Evolutionary conservation across 768 basidiomycete species (phyloP), one percentile per base, ranked within the genome.

Genomic region (Podaxis rugospora): DNA sequence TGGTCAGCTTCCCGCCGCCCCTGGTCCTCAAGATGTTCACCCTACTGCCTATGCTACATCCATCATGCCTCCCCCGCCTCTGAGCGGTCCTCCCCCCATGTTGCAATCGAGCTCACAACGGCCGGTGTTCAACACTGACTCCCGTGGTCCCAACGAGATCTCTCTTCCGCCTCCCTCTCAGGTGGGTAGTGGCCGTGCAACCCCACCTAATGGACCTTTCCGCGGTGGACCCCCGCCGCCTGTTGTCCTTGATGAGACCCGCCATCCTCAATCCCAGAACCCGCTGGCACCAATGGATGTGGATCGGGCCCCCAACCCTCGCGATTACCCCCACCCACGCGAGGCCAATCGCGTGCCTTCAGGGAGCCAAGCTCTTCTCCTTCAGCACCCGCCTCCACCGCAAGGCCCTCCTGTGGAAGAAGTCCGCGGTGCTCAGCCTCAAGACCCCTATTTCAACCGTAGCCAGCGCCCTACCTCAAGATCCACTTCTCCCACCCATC

Each of bases 1-100:
- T 14, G 81, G 83, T 7, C 84, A 86, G 52, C 75, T 95, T 5
- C 93, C 90, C 47, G 89, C 92, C 44, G 92, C 95, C 5, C 95
- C 95, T 42, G 89, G 90, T 1, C 95, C 95, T 4, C 92, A 95
- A 66, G 95, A 98, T 66, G 95, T 98, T 0, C 95, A 98, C 68
- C 95, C 95, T 1, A 96, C 93, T 2, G 93, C 93, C 4, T 98
- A 97, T 67, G 91, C 92, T 0, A 90, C 86, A 62, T 82, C 88
- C 0, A 83, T 88, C 23, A 83, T 88, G 1, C 88, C 88, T 11
- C 88, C 90, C 27, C 83, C 84, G 1, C 84, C 87, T 5, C 76
- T 92, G 13, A 77, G 77, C 6, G 90, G 90, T 0, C 88, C 88
- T 0, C 87, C 88, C 23, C 77, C 90, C 21, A 72, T 89, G 55